Base-by-base conservation (phyloP, 2,329 filamentous ascomycete genomes). In the Cordyceps cateniannulata region DNA sequence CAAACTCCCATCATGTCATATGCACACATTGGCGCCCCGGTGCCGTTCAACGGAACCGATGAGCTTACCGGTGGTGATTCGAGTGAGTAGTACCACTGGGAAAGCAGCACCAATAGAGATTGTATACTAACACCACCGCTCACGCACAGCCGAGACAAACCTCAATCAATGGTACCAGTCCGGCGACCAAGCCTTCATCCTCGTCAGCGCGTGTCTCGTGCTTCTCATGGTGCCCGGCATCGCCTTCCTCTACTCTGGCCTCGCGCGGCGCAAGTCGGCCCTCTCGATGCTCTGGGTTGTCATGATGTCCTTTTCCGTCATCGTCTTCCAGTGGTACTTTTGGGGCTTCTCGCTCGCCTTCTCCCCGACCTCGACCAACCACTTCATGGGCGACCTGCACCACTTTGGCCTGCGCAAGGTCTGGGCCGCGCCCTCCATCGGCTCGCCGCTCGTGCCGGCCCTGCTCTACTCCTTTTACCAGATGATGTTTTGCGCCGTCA, bases 291-390 rank as follows among this genome's bases (percentile, higher is more conserved):
- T 99, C 71, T 98, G 93, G 91, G 92, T 93, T 16, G 92, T 89
- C 77, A 96, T 99, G 90, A 93, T 89, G 74, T 95, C 92, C 51
- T 89, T 89, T 72, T 93, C 90, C 52, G 87, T 98, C 71, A 83
- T 97, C 73, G 89, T 90, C 61, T 97, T 99, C 80, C 95, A 99
- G 79, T 99, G 95, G 95, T 98, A 97, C 72, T 97, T 99, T 75
- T 98, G 95, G 93, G 95, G 95, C 42, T 99, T 96, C 76, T 96
- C 93, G 16, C 81, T 99, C 63, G 93, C 93, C 57, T 97, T 98
- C 77, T 95, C 90, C 70, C 81, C 84, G 48, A 86, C 85, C 16
- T 90, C 88, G 5, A 91, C 85, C 66, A 97, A 90, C 77, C 89
- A 90, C 58, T 98, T 90, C 78, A 98, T 99, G 71, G 95, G 95